These are phyloP conservation scores for Lasiodiplodia sp. DNA, from an alignment of 2,329 filamentous ascomycete genomes.

Conservation along the genomic window DNA sequence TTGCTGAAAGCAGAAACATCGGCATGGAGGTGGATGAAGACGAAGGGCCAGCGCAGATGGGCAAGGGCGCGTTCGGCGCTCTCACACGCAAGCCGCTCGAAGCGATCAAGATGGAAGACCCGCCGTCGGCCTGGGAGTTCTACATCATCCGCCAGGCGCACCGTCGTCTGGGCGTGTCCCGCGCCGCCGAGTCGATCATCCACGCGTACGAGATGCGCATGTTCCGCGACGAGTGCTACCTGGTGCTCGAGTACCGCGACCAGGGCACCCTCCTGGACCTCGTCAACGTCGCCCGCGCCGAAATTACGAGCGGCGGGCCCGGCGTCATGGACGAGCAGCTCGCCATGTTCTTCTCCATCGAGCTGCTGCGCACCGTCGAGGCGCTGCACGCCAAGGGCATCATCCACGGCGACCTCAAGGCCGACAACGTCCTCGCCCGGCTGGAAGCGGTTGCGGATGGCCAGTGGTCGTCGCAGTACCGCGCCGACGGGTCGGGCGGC, in stretches of 20 bases:
- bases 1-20: slow-evolving; percentile 77
- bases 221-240: slow-evolving; percentile 87
- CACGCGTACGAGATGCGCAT: slow-evolving; percentile 89
- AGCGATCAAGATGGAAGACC: slow-evolving; percentile 92
- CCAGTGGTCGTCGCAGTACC: slow-evolving; percentile 70
- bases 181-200: slow-evolving; percentile 79
- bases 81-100: slow-evolving; percentile 69
- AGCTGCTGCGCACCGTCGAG: slow-evolving; percentile 89
- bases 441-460: no score
- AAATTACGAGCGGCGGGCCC: slow-evolving; percentile 53
- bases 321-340: slow-evolving; percentile 87
- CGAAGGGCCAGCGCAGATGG: slow-evolving; percentile 61
- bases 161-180: slow-evolving; percentile 72
- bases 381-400: slow-evolving; percentile 80
- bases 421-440: slow-evolving; percentile 97
- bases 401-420: slow-evolving; percentile 92
- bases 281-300: slow-evolving; percentile 82
- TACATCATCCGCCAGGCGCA: slow-evolving; percentile 90
- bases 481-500: slow-evolving; percentile 74
- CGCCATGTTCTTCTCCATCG: slow-evolving; percentile 94
- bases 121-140: slow-evolving; percentile 92
- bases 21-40: slow-evolving; percentile 57
- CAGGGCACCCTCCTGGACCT: slow-evolving; percentile 95
- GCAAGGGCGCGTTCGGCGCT: slow-evolving; percentile 65
- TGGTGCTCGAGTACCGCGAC: slow-evolving; percentile 85